Base-by-base conservation (phyloP, 306 rosid genomes). In the Quillaja saponaria region DNA sequence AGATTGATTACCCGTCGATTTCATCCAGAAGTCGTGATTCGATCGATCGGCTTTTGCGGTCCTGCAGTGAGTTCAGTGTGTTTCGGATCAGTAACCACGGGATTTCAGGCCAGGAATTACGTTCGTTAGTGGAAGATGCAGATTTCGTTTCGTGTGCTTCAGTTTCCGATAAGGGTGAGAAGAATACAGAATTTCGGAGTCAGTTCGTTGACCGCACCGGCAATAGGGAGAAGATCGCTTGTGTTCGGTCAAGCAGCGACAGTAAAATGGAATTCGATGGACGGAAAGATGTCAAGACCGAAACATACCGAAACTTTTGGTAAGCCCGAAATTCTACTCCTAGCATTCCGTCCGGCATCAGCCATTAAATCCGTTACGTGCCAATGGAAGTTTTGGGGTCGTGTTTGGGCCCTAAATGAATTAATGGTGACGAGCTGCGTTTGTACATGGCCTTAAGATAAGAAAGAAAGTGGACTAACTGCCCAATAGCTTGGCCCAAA, bases 21-120 rank as follows among this genome's bases (percentile, higher is more conserved):
- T 12, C 69, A 8, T 53, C 47, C 13, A 11, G 45, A 9, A 35
- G 20, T 2, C 20, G 33, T 1, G 69, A 52, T 0, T 16, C 79
- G 3, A 35, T 64, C 20, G 60, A 71, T 19, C 55, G 65, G 57
- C 38, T 88, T 42, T 51, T 82, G 6, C 19, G 47, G 0, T 88
- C 90, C 2, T 83, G 72, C 1, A 63, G 34, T 53, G 76, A 88
- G 17, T 77, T 73, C 46, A 90, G 98, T 0, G 82, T 75, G 37
- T 84, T 84, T 58, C 72, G 81, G 71, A 84, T 91, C 68, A 58
- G 61, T 17, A 59, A 70, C 48, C 96, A 88, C 25, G 85, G 88
- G 57, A 73, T 91, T 66, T 73, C 88, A 1, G 54, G 51, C 8
- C 60, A 64, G 13, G 87, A 82, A 61, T 25, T 91, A 7, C 35